phyloP scores from a whole-genome alignment of 768 basidiomycete species.

The Lentinula boryana region DNA sequence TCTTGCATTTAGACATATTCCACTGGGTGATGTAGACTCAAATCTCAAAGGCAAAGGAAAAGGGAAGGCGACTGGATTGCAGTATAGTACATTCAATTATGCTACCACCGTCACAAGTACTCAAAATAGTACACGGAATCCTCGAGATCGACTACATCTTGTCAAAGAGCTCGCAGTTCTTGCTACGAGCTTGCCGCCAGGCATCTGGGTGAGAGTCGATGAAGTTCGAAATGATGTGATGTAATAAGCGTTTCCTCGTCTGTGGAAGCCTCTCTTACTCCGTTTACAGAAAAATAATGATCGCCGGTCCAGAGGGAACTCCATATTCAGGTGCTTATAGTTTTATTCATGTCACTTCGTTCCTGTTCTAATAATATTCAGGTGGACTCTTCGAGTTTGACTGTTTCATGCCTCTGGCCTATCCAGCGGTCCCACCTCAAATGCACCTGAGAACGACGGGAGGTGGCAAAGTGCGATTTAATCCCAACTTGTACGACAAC shows the following conservation, averaged over 20 bases:
- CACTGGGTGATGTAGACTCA: conserved; percentile 17
- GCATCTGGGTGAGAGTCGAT: conserved; percentile 52
- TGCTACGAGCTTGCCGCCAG: conserved; percentile 49
- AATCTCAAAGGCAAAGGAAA: conserved; percentile 17
- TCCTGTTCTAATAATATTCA: conserved; percentile 25
- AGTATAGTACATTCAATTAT: conserved; percentile 27
- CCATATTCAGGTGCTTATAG: conserved; percentile 35
- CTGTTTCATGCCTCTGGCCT: conserved; percentile 47
- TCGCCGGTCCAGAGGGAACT: conserved; percentile 51
- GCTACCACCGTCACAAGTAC: conserved; percentile 23
- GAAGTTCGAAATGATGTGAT: conserved; percentile 52
- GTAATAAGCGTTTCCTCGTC: conserved; percentile 28
- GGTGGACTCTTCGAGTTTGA: conserved; percentile 54
- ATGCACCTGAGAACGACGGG: conserved; percentile 52
- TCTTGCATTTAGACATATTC: conserved; percentile 41
- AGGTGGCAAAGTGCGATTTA: conserved; percentile 43
- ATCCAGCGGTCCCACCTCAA: conserved; percentile 40
- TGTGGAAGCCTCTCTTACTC: background rate
- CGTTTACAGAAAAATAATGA: conserved; percentile 42
- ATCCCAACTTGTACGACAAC: conserved; percentile 45
- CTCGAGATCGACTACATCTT: conserved; percentile 44
- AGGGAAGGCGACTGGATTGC: conserved; percentile 12
- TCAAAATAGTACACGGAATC: conserved; percentile 32
- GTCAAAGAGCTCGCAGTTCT: conserved; percentile 51
- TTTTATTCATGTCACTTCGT: background rate